phyloP scores from a whole-genome alignment of 345 rosid species.

The Erucastrum elatum region DNA sequence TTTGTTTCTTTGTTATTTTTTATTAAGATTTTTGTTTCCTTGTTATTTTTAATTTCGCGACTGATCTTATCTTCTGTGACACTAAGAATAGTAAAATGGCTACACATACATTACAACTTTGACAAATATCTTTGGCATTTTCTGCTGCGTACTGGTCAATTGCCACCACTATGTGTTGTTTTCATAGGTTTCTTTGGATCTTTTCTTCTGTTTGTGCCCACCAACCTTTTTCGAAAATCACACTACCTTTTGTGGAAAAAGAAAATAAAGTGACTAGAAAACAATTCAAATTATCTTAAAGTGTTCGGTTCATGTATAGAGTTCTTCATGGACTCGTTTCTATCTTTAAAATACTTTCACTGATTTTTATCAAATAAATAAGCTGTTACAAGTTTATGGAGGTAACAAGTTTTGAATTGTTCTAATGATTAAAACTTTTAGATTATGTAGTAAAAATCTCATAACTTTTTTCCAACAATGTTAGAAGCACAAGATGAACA shows the following conservation, averaged over 20 bases:
- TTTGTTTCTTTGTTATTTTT: conserved; percentile 7
- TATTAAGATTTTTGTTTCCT: conserved; percentile 22
- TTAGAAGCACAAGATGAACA: neutral
- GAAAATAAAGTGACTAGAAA: neutral
- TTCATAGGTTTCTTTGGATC: conserved; percentile 20
- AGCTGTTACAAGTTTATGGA: neutral
- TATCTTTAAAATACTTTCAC: neutral
- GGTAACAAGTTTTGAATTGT: neutral
- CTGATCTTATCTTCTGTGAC: conserved; percentile 19
- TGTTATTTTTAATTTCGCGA: neutral
- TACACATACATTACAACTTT: neutral
- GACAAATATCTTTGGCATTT: conserved; percentile 18
- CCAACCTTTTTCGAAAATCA: neutral
- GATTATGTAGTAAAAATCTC: neutral
- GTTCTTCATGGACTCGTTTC: neutral
- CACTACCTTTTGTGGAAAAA: too few species aligned
- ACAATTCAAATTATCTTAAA: neutral
- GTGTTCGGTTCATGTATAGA: neutral
- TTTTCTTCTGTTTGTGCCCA: conserved; percentile 25
- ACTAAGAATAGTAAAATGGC: neutral
- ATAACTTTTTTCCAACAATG: neutral
- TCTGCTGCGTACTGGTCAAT: conserved; percentile 9
- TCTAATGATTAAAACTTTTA: neutral
- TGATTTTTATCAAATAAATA: neutral
- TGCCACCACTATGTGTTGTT: conserved; percentile 34